Evolutionary conservation across 768 basidiomycete genomes (phyloP).

Genomic region (Daedaleopsis nitida): DNA sequence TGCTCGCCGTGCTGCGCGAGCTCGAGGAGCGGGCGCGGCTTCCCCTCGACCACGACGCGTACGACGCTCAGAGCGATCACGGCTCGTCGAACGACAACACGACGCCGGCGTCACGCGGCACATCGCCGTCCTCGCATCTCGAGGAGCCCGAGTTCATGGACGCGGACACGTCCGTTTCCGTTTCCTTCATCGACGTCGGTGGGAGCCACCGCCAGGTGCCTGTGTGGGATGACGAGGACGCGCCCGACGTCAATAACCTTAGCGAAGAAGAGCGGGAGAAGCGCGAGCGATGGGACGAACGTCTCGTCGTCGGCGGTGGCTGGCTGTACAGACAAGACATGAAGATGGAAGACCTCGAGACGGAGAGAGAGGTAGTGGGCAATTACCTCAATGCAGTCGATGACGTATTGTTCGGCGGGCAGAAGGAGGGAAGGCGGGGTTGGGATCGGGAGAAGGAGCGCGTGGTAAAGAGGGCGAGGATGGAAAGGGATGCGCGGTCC

Average conservation of each 20-base stretch:
- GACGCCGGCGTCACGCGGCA: constrained; percentile 16
- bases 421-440: constrained; percentile 47
- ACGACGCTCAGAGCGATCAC: constrained; percentile 77
- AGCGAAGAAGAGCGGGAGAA: constrained; percentile 55
- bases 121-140: constrained; percentile 23
- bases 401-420: constrained; percentile 71
- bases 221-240: constrained; percentile 81
- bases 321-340: constrained; percentile 81
- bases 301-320: constrained; percentile 76
- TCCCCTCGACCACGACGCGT: constrained; percentile 79
- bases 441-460: constrained; percentile 52
- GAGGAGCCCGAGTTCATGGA: constrained; percentile 40
- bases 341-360: constrained; percentile 49
- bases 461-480: constrained; percentile 43
- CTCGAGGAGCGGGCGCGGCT: constrained; percentile 80
- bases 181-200: constrained; percentile 69
- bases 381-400: constrained; percentile 80
- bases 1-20: constrained; percentile 75
- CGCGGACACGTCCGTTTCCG: constrained; percentile 63
- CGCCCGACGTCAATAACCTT: constrained; percentile 43
- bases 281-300: constrained; percentile 79
- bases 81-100: constrained; percentile 41
- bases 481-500: constrained; percentile 37
- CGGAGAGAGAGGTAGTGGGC: constrained; percentile 58
- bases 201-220: constrained; percentile 66